phyloP scores from a whole-genome alignment of 768 basidiomycete species.

The Pulveroboletus ravenelii region DNA sequence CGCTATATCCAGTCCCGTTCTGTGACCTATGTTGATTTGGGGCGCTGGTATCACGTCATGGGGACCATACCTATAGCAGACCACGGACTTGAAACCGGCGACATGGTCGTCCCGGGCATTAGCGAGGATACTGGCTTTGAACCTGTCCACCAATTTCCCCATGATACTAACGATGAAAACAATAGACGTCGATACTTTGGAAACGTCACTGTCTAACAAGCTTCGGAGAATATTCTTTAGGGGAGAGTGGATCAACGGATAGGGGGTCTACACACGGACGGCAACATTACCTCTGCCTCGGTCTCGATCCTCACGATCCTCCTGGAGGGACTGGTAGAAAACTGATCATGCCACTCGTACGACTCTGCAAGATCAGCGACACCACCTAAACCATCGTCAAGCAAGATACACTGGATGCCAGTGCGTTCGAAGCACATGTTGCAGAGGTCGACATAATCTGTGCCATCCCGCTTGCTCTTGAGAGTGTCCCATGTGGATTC shows the following conservation, averaged over 20 bases:
- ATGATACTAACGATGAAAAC: conserved; percentile 9
- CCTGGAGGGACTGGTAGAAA: conserved; percentile 48
- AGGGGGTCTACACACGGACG: not conserved
- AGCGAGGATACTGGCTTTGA: conserved; percentile 35
- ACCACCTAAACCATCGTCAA: conserved; percentile 69
- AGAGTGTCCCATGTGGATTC: conserved; percentile 54
- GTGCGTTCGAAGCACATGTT: conserved; percentile 47
- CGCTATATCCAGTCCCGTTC: conserved; percentile 62
- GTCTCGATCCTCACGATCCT: conserved; percentile 67
- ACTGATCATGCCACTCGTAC: conserved; percentile 59
- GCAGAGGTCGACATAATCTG: conserved; percentile 58
- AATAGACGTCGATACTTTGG: conserved; percentile 13
- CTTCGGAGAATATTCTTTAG: conserved; percentile 16
- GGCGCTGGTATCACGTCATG: not conserved
- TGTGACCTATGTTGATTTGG: not conserved
- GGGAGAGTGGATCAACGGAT: conserved; percentile 1
- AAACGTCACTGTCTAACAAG: conserved; percentile 14
- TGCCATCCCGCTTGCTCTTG: conserved; percentile 39
- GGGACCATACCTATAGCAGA: conserved; percentile 50
- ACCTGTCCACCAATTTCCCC: conserved; percentile 29
- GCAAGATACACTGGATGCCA: conserved; percentile 61
- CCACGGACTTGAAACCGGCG: conserved; percentile 69
- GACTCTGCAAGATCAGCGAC: conserved; percentile 43
- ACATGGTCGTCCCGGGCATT: conserved; percentile 45
- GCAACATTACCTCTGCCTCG: conserved; percentile 56